These are phyloP conservation scores for Eutrema japonicum DNA, from an alignment of 345 rosid genomes.

Conservation along the genomic window DNA sequence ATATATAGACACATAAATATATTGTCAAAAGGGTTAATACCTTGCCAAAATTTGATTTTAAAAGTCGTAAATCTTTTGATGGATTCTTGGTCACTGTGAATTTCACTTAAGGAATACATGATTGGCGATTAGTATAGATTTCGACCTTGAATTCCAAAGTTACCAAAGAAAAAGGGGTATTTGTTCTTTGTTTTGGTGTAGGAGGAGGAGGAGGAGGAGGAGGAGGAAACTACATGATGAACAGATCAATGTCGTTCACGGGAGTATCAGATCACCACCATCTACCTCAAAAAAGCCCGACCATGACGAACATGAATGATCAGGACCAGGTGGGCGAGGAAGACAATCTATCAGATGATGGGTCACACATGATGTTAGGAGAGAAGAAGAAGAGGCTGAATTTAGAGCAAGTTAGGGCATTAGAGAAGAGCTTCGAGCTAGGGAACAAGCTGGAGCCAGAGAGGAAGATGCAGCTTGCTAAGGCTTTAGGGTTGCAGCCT, in stretches of 20 bases:
- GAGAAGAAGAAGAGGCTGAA: constrained; percentile 84
- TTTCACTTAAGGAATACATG: constrained; percentile 1
- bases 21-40: background rate
- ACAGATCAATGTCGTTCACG: constrained; percentile 78
- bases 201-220: constrained; percentile 42
- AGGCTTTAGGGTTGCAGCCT: constrained; percentile 70
- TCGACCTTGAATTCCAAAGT: background rate
- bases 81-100: background rate
- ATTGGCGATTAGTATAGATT: background rate
- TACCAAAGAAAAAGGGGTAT: background rate
- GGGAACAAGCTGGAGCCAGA: constrained; percentile 85
- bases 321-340: constrained; percentile 55
- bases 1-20: background rate
- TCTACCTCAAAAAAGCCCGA: constrained; percentile 35
- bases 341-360: constrained; percentile 82
- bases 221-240: constrained; percentile 66
- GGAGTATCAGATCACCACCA: constrained; percentile 53
- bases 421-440: constrained; percentile 73
- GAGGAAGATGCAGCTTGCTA: constrained; percentile 73
- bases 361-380: constrained; percentile 60
- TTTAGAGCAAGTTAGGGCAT: constrained; percentile 73
- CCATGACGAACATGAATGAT: constrained; percentile 36
- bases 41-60: background rate
- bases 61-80: background rate
- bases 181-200: constrained; percentile 14